Percentiles rank a stretch among this genome's conserved stretches.
These are phyloP conservation scores for Beauveria brongniartii DNA, from an alignment of 2,329 filamentous ascomycete genomes.

Conservation along the genomic window DNA sequence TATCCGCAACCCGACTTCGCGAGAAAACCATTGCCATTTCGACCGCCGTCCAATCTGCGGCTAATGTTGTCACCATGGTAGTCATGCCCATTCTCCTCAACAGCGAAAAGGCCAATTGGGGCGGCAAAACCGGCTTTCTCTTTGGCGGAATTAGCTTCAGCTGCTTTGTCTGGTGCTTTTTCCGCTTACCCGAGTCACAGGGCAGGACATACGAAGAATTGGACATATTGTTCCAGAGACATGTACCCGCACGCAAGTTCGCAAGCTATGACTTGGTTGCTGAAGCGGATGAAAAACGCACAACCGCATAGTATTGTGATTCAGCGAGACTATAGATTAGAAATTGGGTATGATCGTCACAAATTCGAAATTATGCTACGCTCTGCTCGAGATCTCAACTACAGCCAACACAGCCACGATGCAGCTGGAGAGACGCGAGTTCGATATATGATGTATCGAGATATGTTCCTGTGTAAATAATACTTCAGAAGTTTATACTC, in stretches of 20 bases:
- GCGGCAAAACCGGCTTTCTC: slow-evolving; percentile 18
- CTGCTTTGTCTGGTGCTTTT: slow-evolving; percentile 16
- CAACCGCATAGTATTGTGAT: background rate
- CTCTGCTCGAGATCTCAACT: too few species aligned
- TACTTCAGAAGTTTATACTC: background rate
- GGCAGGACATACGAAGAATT: slow-evolving; percentile 19
- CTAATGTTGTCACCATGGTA: slow-evolving; percentile 15
- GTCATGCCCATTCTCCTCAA: slow-evolving; percentile 19
- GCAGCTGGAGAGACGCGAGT: too few species aligned
- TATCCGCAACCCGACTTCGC: slow-evolving; percentile 27
- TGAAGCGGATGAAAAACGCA: slow-evolving; percentile 3
- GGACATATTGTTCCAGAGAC: slow-evolving; percentile 16
- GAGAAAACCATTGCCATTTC: slow-evolving; percentile 24
- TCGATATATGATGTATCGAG: too few species aligned
- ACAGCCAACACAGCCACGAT: too few species aligned
- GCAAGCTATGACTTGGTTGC: slow-evolving; percentile 9
- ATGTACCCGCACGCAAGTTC: slow-evolving; percentile 15
- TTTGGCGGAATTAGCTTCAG: slow-evolving; percentile 15
- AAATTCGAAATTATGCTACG: too few species aligned
- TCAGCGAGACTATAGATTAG: background rate
- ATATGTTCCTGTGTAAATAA: background rate
- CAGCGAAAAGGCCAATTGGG: slow-evolving; percentile 16
- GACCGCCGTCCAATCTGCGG: slow-evolving; percentile 19
- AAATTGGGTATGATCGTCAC: too few species aligned
- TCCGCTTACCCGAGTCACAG: slow-evolving; percentile 20